Evolutionary conservation across 306 rosid species (phyloP), one percentile per base, ranked within the genome.

Genomic region (Vicia villosa): DNA sequence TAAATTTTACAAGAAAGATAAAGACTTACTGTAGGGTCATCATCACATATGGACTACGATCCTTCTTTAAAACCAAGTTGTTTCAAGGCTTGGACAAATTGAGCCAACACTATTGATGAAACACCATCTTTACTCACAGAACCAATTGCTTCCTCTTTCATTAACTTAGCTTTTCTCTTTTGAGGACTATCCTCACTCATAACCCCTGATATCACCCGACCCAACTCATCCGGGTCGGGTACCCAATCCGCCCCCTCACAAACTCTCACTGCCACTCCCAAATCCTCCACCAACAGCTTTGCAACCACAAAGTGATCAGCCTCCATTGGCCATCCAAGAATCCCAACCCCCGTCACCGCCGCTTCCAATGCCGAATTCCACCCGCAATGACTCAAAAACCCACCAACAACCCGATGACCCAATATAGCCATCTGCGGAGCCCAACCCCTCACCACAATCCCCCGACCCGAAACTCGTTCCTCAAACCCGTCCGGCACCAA

Each of bases 311-410:
- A 83, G 55, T 88, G 95, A 70, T 88, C 97, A 0, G 97, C 95
- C 68, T 91, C 92, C 95, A 91, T 88, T 1, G 97, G 97, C 97
- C 97, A 91, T 0, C 85, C 95, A 52, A 91, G 4, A 0, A 88
- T 68, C 28, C 43, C 72, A 15, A 73, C 89, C 24, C 95, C 95
- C 0, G 72, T 73, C 13, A 20, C 80, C 17, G 78, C 26, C 1
- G 79, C 86, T 58, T 91, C 97, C 43, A 81, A 13, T 64, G 79
- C 79, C 43, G 95, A 80, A 47, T 80, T 80, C 83, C 83, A 80
- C 4, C 83, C 83, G 0, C 83, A 80, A 15, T 80, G 83, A 26
- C 80, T 74, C 59, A 80, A 5, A 5, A 80, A 80, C 37, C 83
- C 83, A 0, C 83, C 83, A 60, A 80, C 83, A 0, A 2, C 74